Conservation (phyloP, 164 flowering plant species). For the Magnolia officinalis region DNA sequence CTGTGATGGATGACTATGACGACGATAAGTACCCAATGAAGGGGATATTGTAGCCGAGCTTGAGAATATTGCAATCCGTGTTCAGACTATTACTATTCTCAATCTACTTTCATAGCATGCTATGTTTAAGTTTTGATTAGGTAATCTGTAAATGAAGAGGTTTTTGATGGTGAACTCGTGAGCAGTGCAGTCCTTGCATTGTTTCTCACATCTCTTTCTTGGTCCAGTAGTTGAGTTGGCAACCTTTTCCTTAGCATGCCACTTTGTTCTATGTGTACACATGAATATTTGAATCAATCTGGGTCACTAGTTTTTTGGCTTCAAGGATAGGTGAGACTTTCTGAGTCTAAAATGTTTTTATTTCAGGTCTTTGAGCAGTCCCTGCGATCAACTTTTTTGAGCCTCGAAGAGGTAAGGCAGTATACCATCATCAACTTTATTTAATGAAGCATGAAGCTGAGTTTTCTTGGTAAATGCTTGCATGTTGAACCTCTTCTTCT, state of each 20-base stretch:
- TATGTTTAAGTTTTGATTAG: no score
- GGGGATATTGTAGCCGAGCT: no score
- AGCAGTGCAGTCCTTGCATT: no score
- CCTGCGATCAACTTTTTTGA: slow-evolving; percentile 63
- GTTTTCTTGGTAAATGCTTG: neutral
- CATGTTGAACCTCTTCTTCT: neutral
- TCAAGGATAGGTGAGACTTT: neutral
- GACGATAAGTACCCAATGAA: no score
- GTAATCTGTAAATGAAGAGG: no score
- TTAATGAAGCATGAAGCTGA: neutral
- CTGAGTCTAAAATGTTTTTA: neutral
- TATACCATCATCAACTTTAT: neutral
- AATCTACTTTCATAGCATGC: no score
- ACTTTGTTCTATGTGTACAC: neutral
- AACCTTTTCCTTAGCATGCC: neutral
- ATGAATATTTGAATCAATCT: neutral
- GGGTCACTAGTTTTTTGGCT: neutral
- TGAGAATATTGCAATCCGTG: no score
- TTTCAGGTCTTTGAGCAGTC: slow-evolving; percentile 86
- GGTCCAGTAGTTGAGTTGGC: neutral
- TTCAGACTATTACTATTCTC: no score
- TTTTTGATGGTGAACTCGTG: no score
- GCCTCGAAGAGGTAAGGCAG: slow-evolving; percentile 60
- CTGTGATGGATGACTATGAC: no score
- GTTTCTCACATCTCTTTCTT: neutral